Base-by-base conservation (phyloP, 345 rosid genomes). In the Eucalyptus virginea region DNA sequence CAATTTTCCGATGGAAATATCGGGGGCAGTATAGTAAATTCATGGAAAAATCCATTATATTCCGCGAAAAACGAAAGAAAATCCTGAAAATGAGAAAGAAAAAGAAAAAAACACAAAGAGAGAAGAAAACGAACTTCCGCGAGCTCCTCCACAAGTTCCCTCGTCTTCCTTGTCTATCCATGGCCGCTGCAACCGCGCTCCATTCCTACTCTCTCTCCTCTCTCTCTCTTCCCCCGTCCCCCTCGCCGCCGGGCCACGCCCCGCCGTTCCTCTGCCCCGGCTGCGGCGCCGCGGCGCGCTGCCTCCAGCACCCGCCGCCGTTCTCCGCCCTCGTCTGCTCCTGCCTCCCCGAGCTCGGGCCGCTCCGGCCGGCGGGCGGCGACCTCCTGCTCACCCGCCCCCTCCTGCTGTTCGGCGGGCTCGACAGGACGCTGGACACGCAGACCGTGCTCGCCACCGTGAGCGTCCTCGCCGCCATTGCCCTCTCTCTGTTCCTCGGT, bases 381-480 rank as follows among this genome's bases (percentile, higher is more conserved):
- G 85, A 92, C 89, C 90, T 95, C 89, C 90, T 95, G 89, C 87
- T 93, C 77, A 88, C 94, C 89, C 95, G 92, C 83, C 96, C 96
- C 3, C 28, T 95, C 86, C 69, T 97, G 65, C 93, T 97, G 86
- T 86, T 96, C 88, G 87, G 86, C 83, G 93, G 94, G 67, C 91
- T 95, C 60, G 96, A 96, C 69, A 92, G 93, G 32, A 93, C 95
- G 88, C 86, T 95, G 81, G 98, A 97, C 90, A 96, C 99, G 54
- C 99, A 96, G 88, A 94, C 98, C 5, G 93, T 95, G 28, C 94
- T 97, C 83, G 93, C 93, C 87, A 94, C 98, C 23, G 89, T 94
- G 90, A 97, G 99, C 88, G 96, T 97, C 62, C 91, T 96, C 32
- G 96, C 93, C 14, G 99, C 99, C 92, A 96, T 97, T 93, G 94